Evolutionary conservation across 805 yeast species (phyloP), one percentile per base, ranked within the genome.

Genomic region (Ogataea angusta): DNA sequence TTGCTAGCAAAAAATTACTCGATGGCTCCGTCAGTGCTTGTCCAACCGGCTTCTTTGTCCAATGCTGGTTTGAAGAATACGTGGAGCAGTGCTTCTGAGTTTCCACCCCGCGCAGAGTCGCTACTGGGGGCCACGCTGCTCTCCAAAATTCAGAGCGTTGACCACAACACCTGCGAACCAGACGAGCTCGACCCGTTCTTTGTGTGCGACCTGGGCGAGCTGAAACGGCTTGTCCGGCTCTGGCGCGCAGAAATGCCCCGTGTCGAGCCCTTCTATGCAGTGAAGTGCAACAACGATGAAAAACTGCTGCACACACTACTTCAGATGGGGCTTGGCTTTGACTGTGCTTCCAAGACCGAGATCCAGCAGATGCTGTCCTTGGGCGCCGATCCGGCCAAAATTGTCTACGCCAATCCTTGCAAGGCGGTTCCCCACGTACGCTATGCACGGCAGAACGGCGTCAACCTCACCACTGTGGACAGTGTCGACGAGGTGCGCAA

Each of bases 331-430:
- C 73, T 80, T 38, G 82, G 83, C 43, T 91, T 91, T 57, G 99
- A 91, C 62, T 91, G 99, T 67, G 98, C 98, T 5, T 86, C 96
- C 16, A 79, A 82, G 56, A 73, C 73, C 48, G 99, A 91, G 66
- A 87, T 91, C 54, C 82, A 81, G 40, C 66, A 68, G 31, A 74
- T 87, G 37, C 67, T 87, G 47, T 56, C 64, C 14, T 57, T 82
- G 45, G 91, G 91, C 6, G 77, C 83, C 35, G 67, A 67, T 47
- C 76, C 95, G 7, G 60, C 70, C 10, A 70, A 85, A 48, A 84
- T 91, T 55, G 75, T 93, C 41, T 91, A 87, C 63, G 97, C 98
- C 12, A 88, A 91, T 56, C 96, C 99, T 10, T 86, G 96, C 65
- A 91, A 91, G 66, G 80, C 90, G n/a, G 75, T 78, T 36, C 84